Evolutionary conservation across 1,139 yeast species (phyloP).

Genomic region (Zygoascus sp.): DNA sequence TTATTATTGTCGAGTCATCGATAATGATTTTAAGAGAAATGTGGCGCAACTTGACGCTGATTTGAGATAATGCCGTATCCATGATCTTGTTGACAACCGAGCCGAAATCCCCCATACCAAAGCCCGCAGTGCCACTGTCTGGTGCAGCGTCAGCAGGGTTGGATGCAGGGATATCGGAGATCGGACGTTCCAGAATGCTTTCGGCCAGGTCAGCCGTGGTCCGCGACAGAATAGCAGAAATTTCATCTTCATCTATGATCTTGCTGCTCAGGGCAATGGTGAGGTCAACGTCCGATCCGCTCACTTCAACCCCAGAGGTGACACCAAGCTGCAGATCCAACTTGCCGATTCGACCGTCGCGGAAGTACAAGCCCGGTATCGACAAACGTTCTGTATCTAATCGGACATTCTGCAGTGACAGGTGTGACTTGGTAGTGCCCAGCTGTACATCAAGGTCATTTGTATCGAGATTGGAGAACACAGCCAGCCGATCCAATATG

Average conservation of each 20-base stretch:
- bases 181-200: conserved; percentile 21
- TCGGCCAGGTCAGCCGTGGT: conserved; percentile 45
- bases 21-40: conserved; percentile 48
- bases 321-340: conserved; percentile 51
- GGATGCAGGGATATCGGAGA: background rate
- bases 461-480: conserved; percentile 76
- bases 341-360: conserved; percentile 58
- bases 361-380: conserved; percentile 60
- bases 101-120: conserved; percentile 41
- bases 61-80: conserved; percentile 63
- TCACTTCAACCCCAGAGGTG: conserved; percentile 62
- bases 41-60: conserved; percentile 46
- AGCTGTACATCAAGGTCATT: conserved; percentile 78
- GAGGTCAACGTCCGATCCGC: conserved; percentile 52
- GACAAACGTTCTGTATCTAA: conserved; percentile 66
- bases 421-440: conserved; percentile 48
- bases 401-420: conserved; percentile 57
- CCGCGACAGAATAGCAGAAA: conserved; percentile 57
- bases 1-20: conserved; percentile 44
- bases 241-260: conserved; percentile 27
- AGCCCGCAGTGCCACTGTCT: conserved; percentile 22
- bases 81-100: conserved; percentile 60
- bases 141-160: conserved; percentile 25
- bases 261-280: conserved; percentile 47
- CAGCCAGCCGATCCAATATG: conserved; percentile 73